A percentile compares a stretch with the other conserved stretches of the same genome.
Conservation (phyloP, 306 rosid genomes). For the Lathyrus sativus region DNA sequence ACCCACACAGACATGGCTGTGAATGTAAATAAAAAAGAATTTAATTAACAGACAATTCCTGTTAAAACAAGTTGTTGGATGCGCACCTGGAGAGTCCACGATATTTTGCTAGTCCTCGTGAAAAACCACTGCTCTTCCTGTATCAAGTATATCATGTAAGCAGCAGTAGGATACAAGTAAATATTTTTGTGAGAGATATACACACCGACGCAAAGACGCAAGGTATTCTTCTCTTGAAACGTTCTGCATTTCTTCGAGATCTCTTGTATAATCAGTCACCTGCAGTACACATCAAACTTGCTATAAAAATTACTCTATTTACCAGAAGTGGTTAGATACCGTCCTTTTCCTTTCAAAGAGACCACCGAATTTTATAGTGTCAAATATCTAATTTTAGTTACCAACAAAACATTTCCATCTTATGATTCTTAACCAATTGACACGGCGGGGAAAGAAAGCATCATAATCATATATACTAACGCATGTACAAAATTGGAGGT, state of each 20-base stretch:
- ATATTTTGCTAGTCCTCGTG: slow-evolving; percentile 92
- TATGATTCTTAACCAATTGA: slow-evolving; percentile 10
- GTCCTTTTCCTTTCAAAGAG: slow-evolving; percentile 11
- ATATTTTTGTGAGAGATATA: slow-evolving; percentile 25
- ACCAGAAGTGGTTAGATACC: slow-evolving; percentile 3
- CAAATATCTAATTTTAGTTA: slow-evolving; percentile 8
- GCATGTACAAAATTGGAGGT: slow-evolving; percentile 14
- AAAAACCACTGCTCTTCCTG: slow-evolving; percentile 99
- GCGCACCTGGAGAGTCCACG: slow-evolving; percentile 88
- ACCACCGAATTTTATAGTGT: slow-evolving; percentile 1
- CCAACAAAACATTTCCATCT: slow-evolving; percentile 23
- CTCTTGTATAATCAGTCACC: slow-evolving; percentile 97
- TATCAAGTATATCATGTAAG: slow-evolving; percentile 47
- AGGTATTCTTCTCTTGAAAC: slow-evolving; percentile 95
- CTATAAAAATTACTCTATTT: slow-evolving; percentile 18
- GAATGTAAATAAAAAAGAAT: neutral
- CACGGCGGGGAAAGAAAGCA: slow-evolving; percentile 25
- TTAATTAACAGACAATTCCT: slow-evolving; percentile 2
- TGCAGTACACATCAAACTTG: slow-evolving; percentile 48
- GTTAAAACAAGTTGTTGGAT: slow-evolving; percentile 28
- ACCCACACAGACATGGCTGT: neutral
- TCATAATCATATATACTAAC: slow-evolving; percentile 6
- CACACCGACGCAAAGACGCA: slow-evolving; percentile 88
- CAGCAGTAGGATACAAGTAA: slow-evolving; percentile 14
- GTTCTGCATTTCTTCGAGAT: slow-evolving; percentile 98